Evolutionary conservation across 2,329 filamentous ascomycete genomes (phyloP), one percentile per base, ranked within the genome.

Genomic region (Fonsecaea pedrosoi): DNA sequence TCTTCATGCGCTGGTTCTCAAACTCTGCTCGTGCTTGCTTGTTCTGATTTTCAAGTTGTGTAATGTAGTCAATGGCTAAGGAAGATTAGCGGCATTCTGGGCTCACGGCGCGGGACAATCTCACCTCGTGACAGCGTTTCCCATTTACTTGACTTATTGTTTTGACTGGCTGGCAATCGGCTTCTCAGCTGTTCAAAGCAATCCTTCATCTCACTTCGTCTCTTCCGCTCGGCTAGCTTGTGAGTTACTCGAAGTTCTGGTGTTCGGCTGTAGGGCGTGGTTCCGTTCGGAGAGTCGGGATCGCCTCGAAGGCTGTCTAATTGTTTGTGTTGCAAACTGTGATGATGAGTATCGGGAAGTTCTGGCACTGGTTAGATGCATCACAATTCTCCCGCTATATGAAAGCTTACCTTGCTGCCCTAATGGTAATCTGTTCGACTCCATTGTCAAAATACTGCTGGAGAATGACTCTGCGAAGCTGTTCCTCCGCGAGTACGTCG

Each of bases 131-230:
- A 82, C 21, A 84, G 71, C 1, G 81, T 84, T 69, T 84, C 82
- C 82, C 82, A 83, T 75, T 84, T 84, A 73, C 82, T 83, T 7
- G 82, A 83, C 69, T 84, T 84, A 72, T 82, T 83, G 68, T 80
- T 82, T 69, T 82, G 81, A 62, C 74, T 78, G 15, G 79, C 75
- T 3, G 82, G 82, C 1, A 84, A 75, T 35, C 80, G 78, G 42
- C 77, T 72, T 35, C 82, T 77, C 53, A 84, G 72, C 21, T 77
- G 74, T 71, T 84, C 82, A 67, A 84, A 84, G 58, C 82, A 82
- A 71, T 83, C 81, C 67, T 84, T 84, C 82, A 84, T 84, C 69
- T 84, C 82, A 64, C 82, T 83, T 54, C 82, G 80, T 42, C 82
- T 81, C 72, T 84, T 84, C 15, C 82, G 77, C 75, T 84, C 82